Evolutionary conservation across 2,329 filamentous ascomycete genomes (phyloP), one percentile per base, ranked within the genome.

Genomic region (Neodidymelliopsis sp.): DNA sequence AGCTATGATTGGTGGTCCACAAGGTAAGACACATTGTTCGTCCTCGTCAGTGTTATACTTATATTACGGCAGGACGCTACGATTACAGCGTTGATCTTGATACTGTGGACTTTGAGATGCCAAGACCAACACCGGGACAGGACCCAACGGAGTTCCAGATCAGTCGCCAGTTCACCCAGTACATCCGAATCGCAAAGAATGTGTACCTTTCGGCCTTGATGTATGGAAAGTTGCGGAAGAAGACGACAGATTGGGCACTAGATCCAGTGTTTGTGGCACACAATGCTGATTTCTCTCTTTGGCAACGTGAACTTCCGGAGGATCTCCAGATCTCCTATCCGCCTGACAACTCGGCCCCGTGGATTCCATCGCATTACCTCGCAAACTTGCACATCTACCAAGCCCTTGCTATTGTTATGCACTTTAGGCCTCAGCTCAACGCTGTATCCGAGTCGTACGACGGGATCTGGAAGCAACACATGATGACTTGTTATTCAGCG

Each of bases 331-430:
- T 97, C 27, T 84, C 82, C 3, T 95, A 92, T 66, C 88, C 91
- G 2, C 72, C 83, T 0, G 90, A 95, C 65, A 89, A 88, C 37
- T 89, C 88, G 3, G 81, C 90, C 2, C 92, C 92, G 0, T 94
- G 89, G 87, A 79, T 97, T 13, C 84, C 90, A 2, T 93, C 90
- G 6, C 89, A 95, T 60, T 96, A 92, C 65, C 81, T 95, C 36
- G 93, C 90, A 25, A 96, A 96, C 66, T 79, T 96, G 72, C 90
- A 96, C 67, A 88, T 87, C 2, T 96, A 97, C 72, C 92, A 94
- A 70, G 87, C 95, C 60, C 79, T 97, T 13, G 87, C 85, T 11
- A 81, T 93, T 37, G 91, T 97, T 44, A 85, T 97, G 73, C 86
- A 96, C 49, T 88, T 96, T 69, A 84, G 93, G 30, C 92, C 93